phyloP scores from a whole-genome alignment of 1,284 basidiomycete genomes.

The Leccinum solheimii region DNA sequence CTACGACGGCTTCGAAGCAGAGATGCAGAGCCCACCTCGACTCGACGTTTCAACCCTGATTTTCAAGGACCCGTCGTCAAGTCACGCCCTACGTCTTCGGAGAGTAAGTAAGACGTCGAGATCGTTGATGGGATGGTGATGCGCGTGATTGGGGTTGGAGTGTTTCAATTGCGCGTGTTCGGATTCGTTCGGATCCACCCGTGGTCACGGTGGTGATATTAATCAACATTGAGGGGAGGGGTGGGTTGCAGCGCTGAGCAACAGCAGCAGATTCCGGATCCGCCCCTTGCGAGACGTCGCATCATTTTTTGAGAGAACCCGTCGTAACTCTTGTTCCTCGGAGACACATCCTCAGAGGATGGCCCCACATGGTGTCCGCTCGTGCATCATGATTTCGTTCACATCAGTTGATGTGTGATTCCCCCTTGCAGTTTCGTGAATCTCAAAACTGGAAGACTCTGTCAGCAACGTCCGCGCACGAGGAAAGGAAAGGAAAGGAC shows the following conservation, averaged over 20 bases:
- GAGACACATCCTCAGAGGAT: constrained; percentile 9
- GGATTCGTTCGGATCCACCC: too few species aligned
- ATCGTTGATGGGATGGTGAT: background rate
- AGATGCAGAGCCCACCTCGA: background rate
- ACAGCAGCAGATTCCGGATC: background rate
- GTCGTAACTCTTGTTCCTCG: constrained; percentile 23
- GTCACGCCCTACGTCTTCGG: background rate
- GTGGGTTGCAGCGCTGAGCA: background rate
- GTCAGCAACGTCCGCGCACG: background rate
- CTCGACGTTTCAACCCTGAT: background rate
- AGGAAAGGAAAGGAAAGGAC: constrained; percentile 1
- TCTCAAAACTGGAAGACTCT: constrained; percentile 10
- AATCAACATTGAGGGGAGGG: too few species aligned
- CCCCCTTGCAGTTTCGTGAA: constrained; percentile 7
- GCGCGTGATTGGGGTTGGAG: too few species aligned
- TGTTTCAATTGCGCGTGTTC: too few species aligned
- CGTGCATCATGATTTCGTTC: constrained; percentile 1
- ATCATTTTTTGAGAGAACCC: background rate
- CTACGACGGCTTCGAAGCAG: background rate
- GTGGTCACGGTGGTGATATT: too few species aligned
- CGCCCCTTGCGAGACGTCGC: background rate
- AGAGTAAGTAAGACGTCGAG: background rate
- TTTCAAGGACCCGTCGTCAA: background rate
- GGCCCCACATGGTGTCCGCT: background rate
- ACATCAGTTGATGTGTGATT: constrained; percentile 1